Evolutionary conservation across 345 rosid genomes (phyloP).

Genomic region (Syzygium grande): DNA sequence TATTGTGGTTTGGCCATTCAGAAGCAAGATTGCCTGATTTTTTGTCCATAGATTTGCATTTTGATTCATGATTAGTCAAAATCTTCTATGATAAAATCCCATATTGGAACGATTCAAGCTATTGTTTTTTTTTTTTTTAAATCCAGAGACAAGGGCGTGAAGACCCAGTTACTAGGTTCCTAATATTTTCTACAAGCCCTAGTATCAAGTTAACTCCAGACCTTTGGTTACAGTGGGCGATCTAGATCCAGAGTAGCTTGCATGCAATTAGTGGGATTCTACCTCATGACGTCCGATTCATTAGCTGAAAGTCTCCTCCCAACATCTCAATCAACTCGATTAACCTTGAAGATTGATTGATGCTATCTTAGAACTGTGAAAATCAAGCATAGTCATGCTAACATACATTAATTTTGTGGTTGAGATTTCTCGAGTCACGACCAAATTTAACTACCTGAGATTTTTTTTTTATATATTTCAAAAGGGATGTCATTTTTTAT

Average conservation of each 20-base stretch:
- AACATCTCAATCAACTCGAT: neutral
- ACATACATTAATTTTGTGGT: neutral
- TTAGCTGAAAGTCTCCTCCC: neutral
- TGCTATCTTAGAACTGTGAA: neutral
- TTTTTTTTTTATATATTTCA: no score
- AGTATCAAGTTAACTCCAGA: neutral
- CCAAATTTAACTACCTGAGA: neutral
- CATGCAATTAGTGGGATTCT: neutral
- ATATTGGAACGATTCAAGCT: neutral
- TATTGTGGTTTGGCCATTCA: neutral
- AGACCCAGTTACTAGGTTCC: neutral
- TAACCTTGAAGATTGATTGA: neutral
- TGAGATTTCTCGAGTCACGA: neutral
- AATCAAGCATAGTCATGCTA: neutral
- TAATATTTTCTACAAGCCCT: neutral
- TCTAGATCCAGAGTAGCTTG: no score
- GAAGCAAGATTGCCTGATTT: neutral
- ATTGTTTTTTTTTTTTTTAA: neutral
- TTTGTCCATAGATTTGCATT: neutral
- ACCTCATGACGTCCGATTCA: neutral
- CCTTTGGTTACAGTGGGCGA: neutral
- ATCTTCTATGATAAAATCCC: neutral
- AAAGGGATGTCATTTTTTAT: no score
- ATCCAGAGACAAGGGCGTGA: neutral
- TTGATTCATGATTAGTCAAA: neutral